Base-by-base conservation (phyloP, 345 rosid species). In the rapeseed (Brassica napus) region DNA sequence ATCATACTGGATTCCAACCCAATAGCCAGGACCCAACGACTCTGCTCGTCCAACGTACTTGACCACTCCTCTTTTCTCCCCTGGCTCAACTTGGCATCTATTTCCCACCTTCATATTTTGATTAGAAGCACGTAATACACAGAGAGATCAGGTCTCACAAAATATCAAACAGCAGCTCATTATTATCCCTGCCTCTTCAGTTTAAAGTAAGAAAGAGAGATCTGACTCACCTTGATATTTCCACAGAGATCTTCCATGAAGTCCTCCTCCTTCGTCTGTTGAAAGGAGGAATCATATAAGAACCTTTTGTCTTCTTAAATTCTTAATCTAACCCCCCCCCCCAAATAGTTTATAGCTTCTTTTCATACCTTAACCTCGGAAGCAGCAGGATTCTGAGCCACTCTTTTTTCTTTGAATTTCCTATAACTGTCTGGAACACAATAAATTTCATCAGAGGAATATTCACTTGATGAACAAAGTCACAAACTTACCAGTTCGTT, bases 1-100 rank as follows among this genome's bases (percentile, higher is more conserved):
- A 75, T 95, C 99, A 77, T 88, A 93, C 81, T 93, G 94, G 82
- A 93, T 82, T 61, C 99, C 98, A 81, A 95, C 84, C 98, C 98
- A 95, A 75, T 90, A 93, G 82, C 98, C 98, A 31, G 90, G 89
- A 54, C 93, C 90, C 65, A 93, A 82, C 31, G 92, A 78, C 85
- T 92, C 94, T 31, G 97, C 97, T 82, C 60, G 88, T 79, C 97
- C 97, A 52, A 89, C 89, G 75, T 80, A 92, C 83, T 91, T 94
- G 78, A 94, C 88, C 55, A 84, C 74, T 76, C 98, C 98, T 85
- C 97, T 91, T 89, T 94, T 94, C 73, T 81, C 94, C 82, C 98
- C 97, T 0, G 90, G 94, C 78, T 89, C 94, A 88, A 94, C 91
- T 86, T 92, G 91, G 86, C 97, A 94, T 88, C 97, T 88, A 76